phyloP scores from a whole-genome alignment of 1,139 yeast genomes.

The Pichia sp. region DNA sequence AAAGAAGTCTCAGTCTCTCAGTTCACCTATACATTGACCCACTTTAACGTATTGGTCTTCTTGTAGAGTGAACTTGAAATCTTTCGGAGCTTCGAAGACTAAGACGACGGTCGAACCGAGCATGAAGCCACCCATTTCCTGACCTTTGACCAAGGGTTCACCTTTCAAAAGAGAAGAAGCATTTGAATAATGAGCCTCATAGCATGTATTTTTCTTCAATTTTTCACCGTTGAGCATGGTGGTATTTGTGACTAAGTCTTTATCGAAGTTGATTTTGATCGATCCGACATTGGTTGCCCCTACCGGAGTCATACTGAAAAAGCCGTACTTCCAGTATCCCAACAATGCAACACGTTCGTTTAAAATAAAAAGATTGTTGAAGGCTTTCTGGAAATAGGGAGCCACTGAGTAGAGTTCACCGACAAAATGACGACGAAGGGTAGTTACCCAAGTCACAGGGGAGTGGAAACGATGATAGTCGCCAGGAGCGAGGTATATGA shows the following conservation, averaged over 20 bases:
- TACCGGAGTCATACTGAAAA: constrained; percentile 97
- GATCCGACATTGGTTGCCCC: constrained; percentile 99
- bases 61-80: constrained; percentile 64
- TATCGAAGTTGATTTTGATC: constrained; percentile 86
- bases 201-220: constrained; percentile 73
- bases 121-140: constrained; percentile 96
- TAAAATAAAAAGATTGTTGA: constrained; percentile 81
- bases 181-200: constrained; percentile 86
- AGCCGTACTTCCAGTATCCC: constrained; percentile 96
- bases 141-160: constrained; percentile 82
- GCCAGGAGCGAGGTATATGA: constrained; percentile 95
- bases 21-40: constrained; percentile 75
- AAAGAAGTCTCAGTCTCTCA: constrained; percentile 6
- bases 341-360: constrained; percentile 93
- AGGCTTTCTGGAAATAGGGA: constrained; percentile 86
- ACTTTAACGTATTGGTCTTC: constrained; percentile 76
- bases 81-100: constrained; percentile 89
- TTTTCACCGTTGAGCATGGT: constrained; percentile 53
- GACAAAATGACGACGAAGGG: constrained; percentile 88
- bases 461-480: constrained; percentile 98
- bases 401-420: constrained; percentile 96
- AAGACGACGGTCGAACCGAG: constrained; percentile 93
- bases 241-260: constrained; percentile 81
- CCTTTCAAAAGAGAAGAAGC: constrained; percentile 84
- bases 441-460: constrained; percentile 94